Evolutionary conservation across 2,329 filamentous ascomycete genomes (phyloP).

Genomic region (Pseudodiploospora longispora): DNA sequence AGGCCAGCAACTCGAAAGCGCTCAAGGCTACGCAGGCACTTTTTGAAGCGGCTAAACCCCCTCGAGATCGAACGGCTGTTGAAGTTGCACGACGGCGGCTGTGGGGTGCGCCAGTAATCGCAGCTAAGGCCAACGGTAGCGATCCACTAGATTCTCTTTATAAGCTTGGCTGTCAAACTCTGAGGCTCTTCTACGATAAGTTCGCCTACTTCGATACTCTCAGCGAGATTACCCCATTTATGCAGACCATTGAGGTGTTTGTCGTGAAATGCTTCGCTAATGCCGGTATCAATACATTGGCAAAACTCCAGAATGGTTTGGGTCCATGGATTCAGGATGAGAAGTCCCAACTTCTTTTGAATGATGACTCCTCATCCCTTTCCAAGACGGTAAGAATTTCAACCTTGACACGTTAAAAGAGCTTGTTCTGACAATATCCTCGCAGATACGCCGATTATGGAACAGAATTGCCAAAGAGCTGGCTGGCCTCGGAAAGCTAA

Average conservation of each 20-base stretch:
- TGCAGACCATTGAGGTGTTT: conserved; percentile 47
- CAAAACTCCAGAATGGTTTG: conserved; percentile 54
- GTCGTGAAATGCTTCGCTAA: conserved; percentile 39
- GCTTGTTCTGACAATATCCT: conserved; percentile 16
- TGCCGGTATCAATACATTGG: conserved; percentile 47
- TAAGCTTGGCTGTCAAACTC: conserved; percentile 43
- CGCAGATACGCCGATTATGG: conserved; percentile 43
- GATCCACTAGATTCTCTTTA: conserved; percentile 64
- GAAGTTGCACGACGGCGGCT: conserved; percentile 58
- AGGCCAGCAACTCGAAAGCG: conserved; percentile 10
- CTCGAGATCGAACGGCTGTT: conserved; percentile 53
- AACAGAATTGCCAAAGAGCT: conserved; percentile 36
- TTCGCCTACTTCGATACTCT: conserved; percentile 30
- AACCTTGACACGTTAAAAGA: background rate
- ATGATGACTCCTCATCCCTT: conserved; percentile 28
- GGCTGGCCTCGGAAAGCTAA: conserved; percentile 24
- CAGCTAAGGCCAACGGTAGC: conserved; percentile 34
- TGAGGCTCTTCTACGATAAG: conserved; percentile 47
- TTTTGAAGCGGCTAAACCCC: conserved; percentile 41
- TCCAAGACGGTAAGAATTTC: conserved; percentile 35
- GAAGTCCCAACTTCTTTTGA: conserved; percentile 32
- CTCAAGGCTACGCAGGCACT: conserved; percentile 33
- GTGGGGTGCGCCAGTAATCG: conserved; percentile 39
- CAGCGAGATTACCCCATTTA: conserved; percentile 33
- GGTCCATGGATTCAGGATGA: conserved; percentile 56